Percentiles rank a stretch among this genome's conserved stretches.
Conservation (phyloP, 129 eudicot species). For the Calendula officinalis region DNA sequence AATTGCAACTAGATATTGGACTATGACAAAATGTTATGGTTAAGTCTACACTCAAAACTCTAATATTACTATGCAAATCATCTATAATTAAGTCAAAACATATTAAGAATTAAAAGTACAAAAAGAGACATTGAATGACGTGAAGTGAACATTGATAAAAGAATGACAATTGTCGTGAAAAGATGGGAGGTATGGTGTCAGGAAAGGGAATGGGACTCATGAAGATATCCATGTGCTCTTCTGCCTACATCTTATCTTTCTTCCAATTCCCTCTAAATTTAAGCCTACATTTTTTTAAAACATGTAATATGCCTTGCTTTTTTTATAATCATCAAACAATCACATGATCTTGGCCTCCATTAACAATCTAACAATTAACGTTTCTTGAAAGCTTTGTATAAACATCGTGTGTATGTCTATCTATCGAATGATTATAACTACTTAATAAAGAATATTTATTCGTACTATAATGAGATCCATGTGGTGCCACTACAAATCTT, state of each 20-base stretch:
- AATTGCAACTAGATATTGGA: no score
- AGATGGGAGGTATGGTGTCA: constrained; percentile 27
- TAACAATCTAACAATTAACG: constrained; percentile 2
- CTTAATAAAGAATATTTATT: no score
- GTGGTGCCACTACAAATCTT: no score
- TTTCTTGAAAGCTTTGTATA: constrained; percentile 4
- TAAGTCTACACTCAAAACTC: no score
- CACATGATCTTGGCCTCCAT: not conserved
- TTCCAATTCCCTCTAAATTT: constrained; percentile 6
- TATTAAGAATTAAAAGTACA: not conserved
- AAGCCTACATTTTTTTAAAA: not conserved
- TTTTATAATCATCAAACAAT: not conserved
- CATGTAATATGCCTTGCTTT: not conserved
- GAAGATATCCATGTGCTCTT: constrained; percentile 33
- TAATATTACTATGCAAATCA: no score
- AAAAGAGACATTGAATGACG: not conserved
- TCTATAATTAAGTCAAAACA: not conserved
- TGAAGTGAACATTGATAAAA: constrained; percentile 12
- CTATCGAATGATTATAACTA: not conserved
- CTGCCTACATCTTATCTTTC: constrained; percentile 20
- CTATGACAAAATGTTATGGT: no score
- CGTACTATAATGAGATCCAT: no score
- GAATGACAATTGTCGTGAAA: constrained; percentile 21
- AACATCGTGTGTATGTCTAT: not conserved
- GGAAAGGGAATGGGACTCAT: constrained; percentile 10